Evolutionary conservation across 495 filamentous ascomycete species (phyloP).

Genomic region (Penicillium waksmanii): DNA sequence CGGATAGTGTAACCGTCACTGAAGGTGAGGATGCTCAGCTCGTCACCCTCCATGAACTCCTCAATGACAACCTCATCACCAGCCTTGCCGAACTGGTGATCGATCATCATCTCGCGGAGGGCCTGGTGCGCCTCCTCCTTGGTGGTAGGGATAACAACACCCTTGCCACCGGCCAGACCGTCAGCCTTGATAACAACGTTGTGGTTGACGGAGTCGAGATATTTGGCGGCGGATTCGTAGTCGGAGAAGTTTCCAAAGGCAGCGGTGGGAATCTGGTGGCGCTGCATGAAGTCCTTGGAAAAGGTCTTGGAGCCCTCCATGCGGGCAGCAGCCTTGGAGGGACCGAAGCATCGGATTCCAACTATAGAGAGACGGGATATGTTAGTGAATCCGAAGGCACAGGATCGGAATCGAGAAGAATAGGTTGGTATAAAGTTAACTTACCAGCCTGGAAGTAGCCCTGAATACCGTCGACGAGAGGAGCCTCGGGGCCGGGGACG

Average conservation of each 20-base stretch:
- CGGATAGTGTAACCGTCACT: constrained; percentile 85
- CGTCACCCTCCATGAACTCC: constrained; percentile 89
- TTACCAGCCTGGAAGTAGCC: constrained; percentile 73
- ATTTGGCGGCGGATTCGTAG: constrained; percentile 74
- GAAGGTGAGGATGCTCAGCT: constrained; percentile 89
- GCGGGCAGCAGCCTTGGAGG: constrained; percentile 78
- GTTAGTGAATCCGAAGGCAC: constrained; percentile 20
- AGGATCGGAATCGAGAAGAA: background rate
- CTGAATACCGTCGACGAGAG: constrained; percentile 89
- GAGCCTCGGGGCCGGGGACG: constrained; percentile 89
- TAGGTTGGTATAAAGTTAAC: constrained; percentile 3
- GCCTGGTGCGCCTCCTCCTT: constrained; percentile 82
- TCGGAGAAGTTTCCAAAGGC: constrained; percentile 84
- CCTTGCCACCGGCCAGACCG: constrained; percentile 88
- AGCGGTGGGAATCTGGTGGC: constrained; percentile 87
- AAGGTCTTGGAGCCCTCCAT: constrained; percentile 98
- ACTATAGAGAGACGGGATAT: constrained; percentile 40
- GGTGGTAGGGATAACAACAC: constrained; percentile 80
- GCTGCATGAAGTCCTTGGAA: constrained; percentile 97
- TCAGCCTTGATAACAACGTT: constrained; percentile 87
- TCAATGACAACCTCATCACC: constrained; percentile 96
- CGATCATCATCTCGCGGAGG: constrained; percentile 86
- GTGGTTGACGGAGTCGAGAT: constrained; percentile 75
- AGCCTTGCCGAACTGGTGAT: constrained; percentile 83
- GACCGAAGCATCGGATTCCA: constrained; percentile 84